Base-by-base conservation (phyloP, 2,329 filamentous ascomycete genomes). In the Epichloe baconii region DNA sequence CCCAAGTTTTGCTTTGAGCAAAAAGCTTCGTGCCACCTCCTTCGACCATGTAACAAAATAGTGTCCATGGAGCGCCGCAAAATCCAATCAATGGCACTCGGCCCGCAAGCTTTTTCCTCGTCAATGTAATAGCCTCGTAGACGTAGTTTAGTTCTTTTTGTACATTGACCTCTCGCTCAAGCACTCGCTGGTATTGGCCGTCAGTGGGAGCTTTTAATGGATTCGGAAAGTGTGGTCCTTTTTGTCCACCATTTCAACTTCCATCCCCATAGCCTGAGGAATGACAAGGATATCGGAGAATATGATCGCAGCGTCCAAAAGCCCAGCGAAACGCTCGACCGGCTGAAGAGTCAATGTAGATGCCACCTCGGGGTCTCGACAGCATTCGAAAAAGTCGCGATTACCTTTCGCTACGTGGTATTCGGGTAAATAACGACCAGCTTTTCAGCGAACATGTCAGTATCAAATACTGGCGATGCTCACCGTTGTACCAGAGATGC, bases 11-110 rank as follows among this genome's bases (percentile, higher is more conserved):
- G 62, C 82, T 85, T 70, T 95, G 84, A 54, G 87, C 82, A 71
- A 97, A 97, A 64, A 97, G 75, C 74, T 97, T 97, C 59, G 86
- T 94, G 43, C 93, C 93, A 46, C 93, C 93, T 15, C 93, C 93
- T 70, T 98, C 93, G 17, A 97, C 88, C 93, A 98, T 98, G 73
- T 98, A 98, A 73, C 91, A 95, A 63, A 98, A 78, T 53, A 98
- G 70, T 2, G 93, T 98, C 88, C 93, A 98, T 1, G 93, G 93
- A 7, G 93, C 90, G 50, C 93, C 93, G 62, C 90, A 96, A 73
- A 98, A 98, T 37, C 93, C 93, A 65, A 95, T 94, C 57, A 98
- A 71, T 5, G 93, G 93, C 35, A 98, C 93, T 44, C 89, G 78
- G 1, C 93, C 93, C 46, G 83, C 77, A 49, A 98, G 72, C 75